Evolutionary conservation across 2,329 filamentous ascomycete genomes (phyloP).

Genomic region (Colletotrichum tropicale): DNA sequence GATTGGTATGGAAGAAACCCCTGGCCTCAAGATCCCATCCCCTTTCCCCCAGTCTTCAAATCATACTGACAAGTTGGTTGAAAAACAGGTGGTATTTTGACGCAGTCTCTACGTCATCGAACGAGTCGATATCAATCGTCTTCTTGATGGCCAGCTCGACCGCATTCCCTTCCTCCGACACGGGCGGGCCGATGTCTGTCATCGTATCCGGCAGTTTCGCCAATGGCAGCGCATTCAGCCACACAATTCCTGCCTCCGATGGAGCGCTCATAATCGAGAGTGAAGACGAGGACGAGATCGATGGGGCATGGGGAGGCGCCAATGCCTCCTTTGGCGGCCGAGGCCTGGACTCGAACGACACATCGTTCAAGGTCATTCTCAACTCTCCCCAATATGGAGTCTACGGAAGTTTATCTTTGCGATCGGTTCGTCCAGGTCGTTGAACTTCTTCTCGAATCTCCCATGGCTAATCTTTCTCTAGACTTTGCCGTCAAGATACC

Average conservation of each 20-base stretch:
- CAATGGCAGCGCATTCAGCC: background rate
- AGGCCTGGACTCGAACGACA: background rate
- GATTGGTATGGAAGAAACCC: background rate
- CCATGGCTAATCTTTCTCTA: background rate
- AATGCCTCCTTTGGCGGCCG: background rate
- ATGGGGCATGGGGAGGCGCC: background rate
- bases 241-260: background rate
- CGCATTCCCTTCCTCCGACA: background rate
- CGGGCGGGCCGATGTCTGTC: background rate
- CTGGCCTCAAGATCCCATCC: background rate
- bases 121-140: background rate
- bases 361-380: background rate
- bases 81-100: background rate
- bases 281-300: background rate
- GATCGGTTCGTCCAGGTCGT: background rate
- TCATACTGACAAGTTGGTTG: fast-evolving
- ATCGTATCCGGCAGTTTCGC: background rate
- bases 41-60: background rate
- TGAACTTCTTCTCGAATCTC: background rate
- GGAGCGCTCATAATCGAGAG: background rate
- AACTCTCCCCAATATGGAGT: background rate
- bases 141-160: background rate
- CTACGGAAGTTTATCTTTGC: background rate
- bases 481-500: background rate
- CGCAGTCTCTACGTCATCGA: background rate